These are phyloP conservation scores for Lunularia cruciata DNA, from an alignment of 225 moss, liverwort and hornwort species.

Conservation along the genomic window DNA sequence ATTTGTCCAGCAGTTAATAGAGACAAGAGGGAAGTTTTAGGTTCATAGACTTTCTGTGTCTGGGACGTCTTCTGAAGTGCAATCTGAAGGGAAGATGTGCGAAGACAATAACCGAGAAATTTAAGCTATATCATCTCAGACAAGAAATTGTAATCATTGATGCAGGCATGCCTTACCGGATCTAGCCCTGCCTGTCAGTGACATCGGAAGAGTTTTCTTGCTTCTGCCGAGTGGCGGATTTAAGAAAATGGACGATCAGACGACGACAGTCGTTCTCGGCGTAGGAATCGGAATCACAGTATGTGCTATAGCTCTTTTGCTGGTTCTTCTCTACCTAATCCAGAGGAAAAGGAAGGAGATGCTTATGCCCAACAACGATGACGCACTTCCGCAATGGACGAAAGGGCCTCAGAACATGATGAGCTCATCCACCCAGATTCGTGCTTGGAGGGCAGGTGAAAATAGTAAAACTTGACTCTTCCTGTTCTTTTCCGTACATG, in stretches of 20 bases:
- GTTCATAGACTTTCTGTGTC: background rate
- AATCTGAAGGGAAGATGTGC: background rate
- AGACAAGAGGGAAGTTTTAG: background rate
- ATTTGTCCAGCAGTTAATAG: no score
- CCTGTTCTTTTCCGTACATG: background rate
- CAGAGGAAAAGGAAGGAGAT: constrained; percentile 24
- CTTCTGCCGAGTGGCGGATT: background rate
- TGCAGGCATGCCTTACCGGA: background rate
- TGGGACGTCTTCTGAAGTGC: background rate
- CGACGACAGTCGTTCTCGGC: constrained; percentile 19
- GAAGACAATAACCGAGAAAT: no score
- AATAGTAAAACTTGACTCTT: background rate
- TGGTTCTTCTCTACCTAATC: constrained; percentile 17
- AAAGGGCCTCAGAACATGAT: constrained; percentile 1
- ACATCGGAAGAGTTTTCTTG: background rate
- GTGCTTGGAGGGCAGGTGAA: constrained; percentile 16
- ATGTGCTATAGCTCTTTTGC: constrained; percentile 15
- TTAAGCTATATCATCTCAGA: no score
- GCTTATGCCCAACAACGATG: constrained; percentile 10
- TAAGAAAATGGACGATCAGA: constrained; percentile 2
- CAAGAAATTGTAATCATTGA: background rate
- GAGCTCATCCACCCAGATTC: constrained; percentile 14
- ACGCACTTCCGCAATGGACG: constrained; percentile 26
- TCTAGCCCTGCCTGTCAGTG: background rate
- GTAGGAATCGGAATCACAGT: constrained; percentile 27